A percentile compares a stretch with the other conserved stretches of the same genome.
These are phyloP conservation scores for Niveomyces coronatus DNA, from an alignment of 2,329 filamentous ascomycete species.

Conservation along the genomic window DNA sequence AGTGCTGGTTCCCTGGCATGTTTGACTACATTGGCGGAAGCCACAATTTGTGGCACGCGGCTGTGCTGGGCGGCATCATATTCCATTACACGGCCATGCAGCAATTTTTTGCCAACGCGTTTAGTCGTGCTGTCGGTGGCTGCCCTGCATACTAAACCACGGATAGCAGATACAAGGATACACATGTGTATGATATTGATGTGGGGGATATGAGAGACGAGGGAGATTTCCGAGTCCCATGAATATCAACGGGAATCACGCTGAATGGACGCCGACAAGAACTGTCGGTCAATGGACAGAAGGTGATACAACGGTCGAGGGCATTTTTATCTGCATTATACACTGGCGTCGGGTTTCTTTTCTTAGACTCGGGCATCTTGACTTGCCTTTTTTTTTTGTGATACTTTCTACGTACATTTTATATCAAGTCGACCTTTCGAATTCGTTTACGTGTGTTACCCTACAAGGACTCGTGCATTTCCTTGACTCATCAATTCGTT, in stretches of 20 bases:
- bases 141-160: conserved; percentile 38
- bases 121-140: conserved; percentile 53
- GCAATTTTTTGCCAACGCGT: conserved; percentile 76
- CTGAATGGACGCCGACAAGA: neutral
- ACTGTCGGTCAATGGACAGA: neutral
- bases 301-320: neutral
- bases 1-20: conserved; percentile 82
- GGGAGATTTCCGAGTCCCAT: neutral
- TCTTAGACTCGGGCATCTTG: too few species aligned
- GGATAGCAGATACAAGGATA: neutral
- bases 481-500: too few species aligned
- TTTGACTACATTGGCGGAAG: conserved; percentile 95
- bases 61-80: conserved; percentile 88
- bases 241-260: neutral
- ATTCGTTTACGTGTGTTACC: too few species aligned
- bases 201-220: conserved; percentile 1
- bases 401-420: too few species aligned
- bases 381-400: too few species aligned
- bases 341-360: conserved; percentile 7
- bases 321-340: conserved; percentile 8
- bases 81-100: conserved; percentile 98
- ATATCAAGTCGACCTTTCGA: too few species aligned
- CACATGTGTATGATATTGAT: neutral
- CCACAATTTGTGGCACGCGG: conserved; percentile 96
- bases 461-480: too few species aligned